A percentile compares a stretch with the other conserved stretches of the same genome.
Evolutionary conservation across 345 rosid genomes (phyloP).

Genomic region (rapeseed (Brassica napus)): Da-Ae NC_063447.1:8233501-8234000

Average conservation of each 20-base stretch:
- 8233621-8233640: neutral
- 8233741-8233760: constrained; percentile 58
- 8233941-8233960: constrained; percentile 24
- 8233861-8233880: constrained; percentile 56
- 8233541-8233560: constrained; percentile 48
- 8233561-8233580: constrained; percentile 57
- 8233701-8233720: constrained; percentile 38
- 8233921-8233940: constrained; percentile 31
- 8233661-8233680: constrained; percentile 32
- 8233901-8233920: neutral
- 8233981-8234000: constrained; percentile 46
- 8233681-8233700: constrained; percentile 39
- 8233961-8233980: constrained; percentile 66
- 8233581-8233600: constrained; percentile 48
- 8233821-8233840: constrained; percentile 23
- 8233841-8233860: constrained; percentile 43
- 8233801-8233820: constrained; percentile 45
- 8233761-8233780: neutral
- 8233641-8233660: constrained; percentile 19
- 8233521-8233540: constrained; percentile 50
- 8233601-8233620: constrained; percentile 34
- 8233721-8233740: constrained; percentile 33
- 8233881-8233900: constrained; percentile 18
- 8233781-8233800: constrained; percentile 27
- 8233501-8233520: constrained; percentile 35